phyloP scores from a whole-genome alignment of 129 eudicot species.

The Pulicaria dysenterica region DNA sequence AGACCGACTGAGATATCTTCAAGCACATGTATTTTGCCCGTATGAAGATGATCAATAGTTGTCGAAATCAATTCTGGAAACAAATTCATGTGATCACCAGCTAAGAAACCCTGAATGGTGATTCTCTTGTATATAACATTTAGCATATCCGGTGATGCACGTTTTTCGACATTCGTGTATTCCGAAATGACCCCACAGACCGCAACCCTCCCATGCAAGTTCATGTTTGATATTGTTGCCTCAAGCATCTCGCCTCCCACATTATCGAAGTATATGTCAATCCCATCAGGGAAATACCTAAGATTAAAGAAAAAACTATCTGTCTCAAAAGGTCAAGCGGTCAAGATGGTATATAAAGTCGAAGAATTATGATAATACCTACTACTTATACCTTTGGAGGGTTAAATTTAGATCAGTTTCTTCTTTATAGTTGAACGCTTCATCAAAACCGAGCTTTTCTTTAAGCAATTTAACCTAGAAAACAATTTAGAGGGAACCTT shows the following conservation, averaged over 20 bases:
- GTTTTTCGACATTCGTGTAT: constrained; percentile 43
- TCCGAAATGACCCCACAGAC: constrained; percentile 76
- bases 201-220: constrained; percentile 61
- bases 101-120: constrained; percentile 65
- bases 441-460: constrained; percentile 77
- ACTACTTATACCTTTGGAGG: constrained; percentile 20
- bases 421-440: constrained; percentile 89
- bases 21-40: constrained; percentile 54
- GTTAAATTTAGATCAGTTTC: constrained; percentile 57
- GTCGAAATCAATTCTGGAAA: constrained; percentile 49
- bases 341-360: background rate
- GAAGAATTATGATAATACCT: background rate
- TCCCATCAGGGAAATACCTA: constrained; percentile 81
- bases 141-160: constrained; percentile 62
- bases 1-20: constrained; percentile 63
- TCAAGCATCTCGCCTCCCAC: constrained; percentile 87
- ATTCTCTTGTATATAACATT: constrained; percentile 70
- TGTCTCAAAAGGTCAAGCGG: background rate
- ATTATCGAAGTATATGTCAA: constrained; percentile 84
- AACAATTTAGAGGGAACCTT: background rate
- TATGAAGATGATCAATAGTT: constrained; percentile 50
- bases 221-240: constrained; percentile 77
- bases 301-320: too few relatives aligned
- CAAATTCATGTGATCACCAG: constrained; percentile 40
- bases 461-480: constrained; percentile 69